Conservation (phyloP, 2,329 filamentous ascomycete genomes). For the Emmonsiellopsis sp. region DNA sequence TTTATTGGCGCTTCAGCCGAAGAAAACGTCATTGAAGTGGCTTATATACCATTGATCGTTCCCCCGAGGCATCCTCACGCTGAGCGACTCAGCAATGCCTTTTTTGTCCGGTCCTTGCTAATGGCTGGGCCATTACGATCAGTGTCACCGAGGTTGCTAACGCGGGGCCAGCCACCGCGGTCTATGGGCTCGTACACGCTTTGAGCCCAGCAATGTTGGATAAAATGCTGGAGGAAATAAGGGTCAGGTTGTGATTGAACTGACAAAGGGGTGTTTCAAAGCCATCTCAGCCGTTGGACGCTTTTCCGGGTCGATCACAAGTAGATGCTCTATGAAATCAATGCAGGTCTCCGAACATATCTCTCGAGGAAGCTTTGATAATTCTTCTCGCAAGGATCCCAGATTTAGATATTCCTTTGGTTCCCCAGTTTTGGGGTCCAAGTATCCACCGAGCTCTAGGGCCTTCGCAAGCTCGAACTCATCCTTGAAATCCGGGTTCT, state of each 20-base stretch:
- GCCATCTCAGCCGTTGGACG: constrained; percentile 3
- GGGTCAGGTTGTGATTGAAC: neutral
- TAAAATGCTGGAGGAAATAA: neutral
- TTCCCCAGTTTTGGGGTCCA: neutral
- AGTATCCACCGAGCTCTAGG: neutral
- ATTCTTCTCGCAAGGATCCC: constrained; percentile 2
- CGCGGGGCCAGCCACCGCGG: neutral
- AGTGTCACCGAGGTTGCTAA: neutral
- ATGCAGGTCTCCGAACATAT: constrained; percentile 1
- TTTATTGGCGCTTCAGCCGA: too few species aligned
- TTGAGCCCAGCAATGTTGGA: neutral
- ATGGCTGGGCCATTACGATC: neutral
- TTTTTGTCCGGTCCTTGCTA: neutral
- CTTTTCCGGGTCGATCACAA: constrained; percentile 4
- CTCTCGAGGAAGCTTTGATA: constrained; percentile 2
- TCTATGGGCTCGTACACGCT: neutral
- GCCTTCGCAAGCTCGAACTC: neutral
- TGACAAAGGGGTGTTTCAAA: constrained; percentile 5
- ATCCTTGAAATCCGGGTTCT: neutral
- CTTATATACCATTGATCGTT: too few species aligned
- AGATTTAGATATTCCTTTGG: neutral
- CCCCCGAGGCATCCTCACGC: too few species aligned
- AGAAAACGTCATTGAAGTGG: too few species aligned
- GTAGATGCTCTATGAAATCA: constrained; percentile 7
- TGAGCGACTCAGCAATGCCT: neutral